Base-by-base conservation (phyloP, 192 early-diverging fungal species). In the Backusella luteola region DNA sequence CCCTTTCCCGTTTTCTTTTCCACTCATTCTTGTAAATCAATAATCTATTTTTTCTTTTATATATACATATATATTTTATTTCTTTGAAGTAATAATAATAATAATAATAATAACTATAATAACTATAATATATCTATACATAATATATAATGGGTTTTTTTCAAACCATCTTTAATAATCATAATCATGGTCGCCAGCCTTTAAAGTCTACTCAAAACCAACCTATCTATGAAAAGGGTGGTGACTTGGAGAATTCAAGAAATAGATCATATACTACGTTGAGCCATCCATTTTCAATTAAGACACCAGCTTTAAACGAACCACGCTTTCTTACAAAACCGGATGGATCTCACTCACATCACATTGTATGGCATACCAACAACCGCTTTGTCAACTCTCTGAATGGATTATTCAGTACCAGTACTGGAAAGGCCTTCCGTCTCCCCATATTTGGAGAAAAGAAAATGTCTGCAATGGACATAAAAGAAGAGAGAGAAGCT, bases 401-500 rank as follows among this genome's bases (percentile, higher is more conserved):
- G 19, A 76, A 75, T 34, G 67, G 71, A 17, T 36, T 83, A 2
- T 76, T 69, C 2, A 44, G 66, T 17, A 38, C 32, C 29, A 63
- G 9, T 7, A 67, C 32, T n/a, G 66, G 49, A 42, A 32, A 34
- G 14, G 39, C 53, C 42, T 78, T 82, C 36, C 77, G 69, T 9
- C 69, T 83, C 15, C 75, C 79, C 2, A 23, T 72, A 9, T 73
- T 78, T 59, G 77, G 74, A 35, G 77, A 79, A 0, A 79, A 83
- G 23, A 76, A 79, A 46, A 73, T 41, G 32, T 23, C 68, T 15
- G 66, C 49, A 15, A 49, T 17, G 34, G 67, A 38, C n/a, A 15
- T 73, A 26, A 49, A 75, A 9, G 49, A 71, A 42, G 73, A 75
- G 67, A 41, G 75, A 52, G 69, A 41, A 9, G 70, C 39, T 26